Evolutionary conservation across 345 rosid species (phyloP), one percentile per base, ranked within the genome.

Genomic region (Brassica cretica): DNA sequence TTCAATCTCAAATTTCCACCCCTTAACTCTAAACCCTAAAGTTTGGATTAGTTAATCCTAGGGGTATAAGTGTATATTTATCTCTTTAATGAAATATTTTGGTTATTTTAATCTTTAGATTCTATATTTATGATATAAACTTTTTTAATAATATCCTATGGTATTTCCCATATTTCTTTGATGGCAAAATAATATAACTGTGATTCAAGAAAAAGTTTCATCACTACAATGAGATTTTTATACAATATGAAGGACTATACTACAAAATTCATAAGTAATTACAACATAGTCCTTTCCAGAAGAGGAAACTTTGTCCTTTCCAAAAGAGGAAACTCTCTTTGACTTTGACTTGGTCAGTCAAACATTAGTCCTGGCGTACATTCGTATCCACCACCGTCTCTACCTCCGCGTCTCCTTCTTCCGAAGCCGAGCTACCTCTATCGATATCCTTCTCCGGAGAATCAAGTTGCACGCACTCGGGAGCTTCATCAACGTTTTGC

Each of bases 401-500:
- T 3, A 5, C 14, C 44, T 33, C 44, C 33, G 25, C 35, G 8
- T 87, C 89, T 1, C 81, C 83, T 30, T 69, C 78, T 70, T 92
- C 96, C 8, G 96, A 94, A 21, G 80, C 83, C 7, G 97, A 92
- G 82, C 92, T 89, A 10, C 44, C 88, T 11, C 66, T 89, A 39
- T 85, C 94, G 66, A 75, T 85, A 68, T 89, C 93, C 77, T 85
- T 91, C 41, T 68, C 98, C 10, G 80, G 90, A 14, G 85, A 84
- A 64, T 90, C 97, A 27, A 92, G 86, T 55, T 87, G 95, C 74
- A 90, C 51, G 15, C 82, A 84, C 75, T 94, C 98, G 8, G 90
- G 87, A 55, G 69, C 81, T 68, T 88, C 93, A 8, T n/a, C 74
- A 4, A 6, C 16, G 9, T 7, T 49, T 29, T 76, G 72, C 15